A percentile compares a stretch with the other conserved stretches of the same genome.
phyloP scores from a whole-genome alignment of 192 early-diverging fungal species.

The Coemansia sp. region DNA sequence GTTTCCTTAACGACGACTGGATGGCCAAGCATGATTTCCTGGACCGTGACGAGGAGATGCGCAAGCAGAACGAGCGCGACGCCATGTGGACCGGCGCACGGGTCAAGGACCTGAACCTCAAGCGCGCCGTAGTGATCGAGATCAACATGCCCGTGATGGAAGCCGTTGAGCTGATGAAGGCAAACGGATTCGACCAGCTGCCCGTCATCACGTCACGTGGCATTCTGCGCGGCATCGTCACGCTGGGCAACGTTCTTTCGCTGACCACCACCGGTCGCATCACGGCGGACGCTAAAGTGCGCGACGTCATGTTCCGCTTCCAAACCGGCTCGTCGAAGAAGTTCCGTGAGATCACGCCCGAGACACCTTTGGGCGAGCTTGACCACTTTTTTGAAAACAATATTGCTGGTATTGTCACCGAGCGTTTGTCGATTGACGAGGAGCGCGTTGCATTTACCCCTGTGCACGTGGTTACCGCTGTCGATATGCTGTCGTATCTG shows the following conservation, averaged over 20 bases:
- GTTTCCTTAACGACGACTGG: conserved; percentile 98
- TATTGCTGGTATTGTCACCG: conserved; percentile 88
- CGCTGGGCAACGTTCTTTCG: conserved; percentile 82
- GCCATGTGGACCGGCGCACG: conserved; percentile 78
- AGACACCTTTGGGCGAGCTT: conserved; percentile 80
- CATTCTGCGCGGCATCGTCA: conserved; percentile 79
- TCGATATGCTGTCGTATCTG: conserved; percentile 84
- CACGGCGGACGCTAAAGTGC: conserved; percentile 61
- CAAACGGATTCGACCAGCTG: conserved; percentile 91
- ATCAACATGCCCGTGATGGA: conserved; percentile 68
- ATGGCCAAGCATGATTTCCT: conserved; percentile 89
- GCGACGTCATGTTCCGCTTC: conserved; percentile 80
- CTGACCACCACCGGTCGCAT: conserved; percentile 73
- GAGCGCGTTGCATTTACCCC: conserved; percentile 57
- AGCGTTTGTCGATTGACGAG: conserved; percentile 52
- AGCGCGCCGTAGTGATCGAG: conserved; percentile 83
- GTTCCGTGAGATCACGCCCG: conserved; percentile 84
- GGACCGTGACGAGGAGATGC: conserved; percentile 60
- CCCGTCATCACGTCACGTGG: conserved; percentile 74
- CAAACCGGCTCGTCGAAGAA: conserved; percentile 60
- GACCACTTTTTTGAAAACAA: conserved; percentile 91
- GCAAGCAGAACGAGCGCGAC: conserved; percentile 65
- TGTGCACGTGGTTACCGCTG: conserved; percentile 92
- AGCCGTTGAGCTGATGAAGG: conserved; percentile 86
- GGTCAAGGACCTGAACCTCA: conserved; percentile 76